Percentiles rank a stretch among this genome's conserved stretches.
Evolutionary conservation across 2,329 filamentous ascomycete species (phyloP).

Genomic region (Myriosclerotinia scirpicola): DNA sequence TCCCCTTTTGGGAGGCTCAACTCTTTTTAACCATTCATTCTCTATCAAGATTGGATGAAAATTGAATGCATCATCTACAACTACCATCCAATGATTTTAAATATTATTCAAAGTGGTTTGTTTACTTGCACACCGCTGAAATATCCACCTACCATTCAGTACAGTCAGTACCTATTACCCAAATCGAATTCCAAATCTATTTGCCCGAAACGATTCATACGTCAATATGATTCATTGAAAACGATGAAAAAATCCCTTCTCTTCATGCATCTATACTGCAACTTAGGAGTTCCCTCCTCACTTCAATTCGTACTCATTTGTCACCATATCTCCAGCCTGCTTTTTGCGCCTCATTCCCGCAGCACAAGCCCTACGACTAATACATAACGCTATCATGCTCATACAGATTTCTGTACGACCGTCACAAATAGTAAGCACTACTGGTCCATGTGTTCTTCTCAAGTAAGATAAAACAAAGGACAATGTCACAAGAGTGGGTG

Average conservation of each 20-base stretch:
- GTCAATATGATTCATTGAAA: background rate
- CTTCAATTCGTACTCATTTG: background rate
- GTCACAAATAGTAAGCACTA: conserved; percentile 20
- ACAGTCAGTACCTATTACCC: background rate
- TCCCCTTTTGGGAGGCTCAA: conserved; percentile 8
- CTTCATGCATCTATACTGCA: background rate
- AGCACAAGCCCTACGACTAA: conserved; percentile 20
- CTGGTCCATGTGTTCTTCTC: conserved; percentile 2
- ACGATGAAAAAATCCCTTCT: background rate
- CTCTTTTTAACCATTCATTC: background rate
- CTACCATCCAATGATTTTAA: background rate
- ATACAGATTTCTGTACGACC: background rate
- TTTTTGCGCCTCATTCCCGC: conserved; percentile 13
- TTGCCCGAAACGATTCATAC: conserved; percentile 2
- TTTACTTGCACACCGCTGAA: conserved; percentile 18
- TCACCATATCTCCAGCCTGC: background rate
- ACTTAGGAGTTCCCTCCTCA: background rate
- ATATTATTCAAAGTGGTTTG: background rate
- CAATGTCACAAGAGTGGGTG: background rate
- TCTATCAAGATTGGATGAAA: conserved; percentile 1
- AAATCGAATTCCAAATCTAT: conserved; percentile 1
- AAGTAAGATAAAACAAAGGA: background rate
- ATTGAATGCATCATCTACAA: background rate
- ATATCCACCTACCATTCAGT: background rate
- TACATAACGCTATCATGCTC: background rate